Evolutionary conservation across 2,329 filamentous ascomycete species (phyloP).

Genomic region (Tolypocladium nubicola): DNA sequence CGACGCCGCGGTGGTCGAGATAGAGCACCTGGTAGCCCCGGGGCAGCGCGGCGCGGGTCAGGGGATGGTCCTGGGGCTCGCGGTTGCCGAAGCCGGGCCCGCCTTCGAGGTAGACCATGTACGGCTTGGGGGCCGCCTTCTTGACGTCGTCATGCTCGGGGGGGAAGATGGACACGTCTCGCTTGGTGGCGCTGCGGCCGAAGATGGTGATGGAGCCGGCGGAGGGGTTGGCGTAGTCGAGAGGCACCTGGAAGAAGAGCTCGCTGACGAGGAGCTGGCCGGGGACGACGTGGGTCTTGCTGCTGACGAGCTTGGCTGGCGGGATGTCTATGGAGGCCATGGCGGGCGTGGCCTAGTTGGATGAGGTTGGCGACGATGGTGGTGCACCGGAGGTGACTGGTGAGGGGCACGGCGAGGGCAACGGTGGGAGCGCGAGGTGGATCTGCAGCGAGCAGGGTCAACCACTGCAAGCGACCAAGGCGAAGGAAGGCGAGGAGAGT

Average conservation of each 20-base stretch:
- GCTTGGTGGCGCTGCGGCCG: slow-evolving; percentile 59
- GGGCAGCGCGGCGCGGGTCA: slow-evolving; percentile 61
- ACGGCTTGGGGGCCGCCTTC: slow-evolving; percentile 35
- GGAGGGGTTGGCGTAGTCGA: slow-evolving; percentile 58
- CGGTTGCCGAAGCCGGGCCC: slow-evolving; percentile 73
- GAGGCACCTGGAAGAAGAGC: slow-evolving; percentile 76
- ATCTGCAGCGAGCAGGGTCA: slow-evolving; percentile 2
- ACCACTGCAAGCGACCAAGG: not conserved
- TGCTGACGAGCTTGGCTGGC: slow-evolving; percentile 28
- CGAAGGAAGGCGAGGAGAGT: not conserved
- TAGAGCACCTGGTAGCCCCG: slow-evolving; percentile 78
- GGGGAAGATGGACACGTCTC: slow-evolving; percentile 49
- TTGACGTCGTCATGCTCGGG: slow-evolving; percentile 14
- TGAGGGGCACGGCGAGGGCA: slow-evolving; percentile 1
- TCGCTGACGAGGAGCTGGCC: slow-evolving; percentile 70
- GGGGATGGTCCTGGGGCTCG: slow-evolving; percentile 60
- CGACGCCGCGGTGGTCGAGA: slow-evolving; percentile 87
- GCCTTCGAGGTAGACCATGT: slow-evolving; percentile 69
- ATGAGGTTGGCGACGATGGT: slow-evolving; percentile 2
- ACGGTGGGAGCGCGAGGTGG: slow-evolving; percentile 4
- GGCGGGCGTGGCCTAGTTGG: not conserved
- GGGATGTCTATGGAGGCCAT: slow-evolving; percentile 15
- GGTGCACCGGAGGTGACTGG: not conserved
- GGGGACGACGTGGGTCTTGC: slow-evolving; percentile 30
- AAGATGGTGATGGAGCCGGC: slow-evolving; percentile 62